Base-by-base conservation (phyloP, 2,329 filamentous ascomycete species). In the Fusarium nodosum region DNA sequence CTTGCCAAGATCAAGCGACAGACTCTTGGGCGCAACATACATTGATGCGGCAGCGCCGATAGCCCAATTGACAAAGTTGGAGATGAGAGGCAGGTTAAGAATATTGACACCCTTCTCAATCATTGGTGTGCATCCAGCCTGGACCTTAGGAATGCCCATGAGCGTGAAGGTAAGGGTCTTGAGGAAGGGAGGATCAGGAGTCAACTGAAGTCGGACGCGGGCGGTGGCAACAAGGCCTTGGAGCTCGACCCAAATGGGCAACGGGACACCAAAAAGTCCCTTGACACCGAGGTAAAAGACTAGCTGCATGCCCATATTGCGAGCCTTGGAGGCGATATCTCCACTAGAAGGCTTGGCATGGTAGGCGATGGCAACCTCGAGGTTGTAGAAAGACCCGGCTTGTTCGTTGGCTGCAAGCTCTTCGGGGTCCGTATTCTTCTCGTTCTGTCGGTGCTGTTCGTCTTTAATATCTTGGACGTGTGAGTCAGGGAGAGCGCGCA, bases 291-390 rank as follows among this genome's bases (percentile, higher is more conserved):
- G 86, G 70, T 97, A 98, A 78, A 99, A 98, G 11, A 97, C 88
- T 16, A 98, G 81, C 74, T 97, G 92, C 93, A 97, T 97, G 75
- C 97, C 94, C 93, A 97, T 97, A 77, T 97, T 98, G 71, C 91
- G 88, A 8, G 94, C 93, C 79, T 94, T 96, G 46, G 92, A 91
- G 4, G 92, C 91, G 16, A 93, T 86, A 48, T 90, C 87, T 60
- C 84, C 84, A 7, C 88, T 86, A 4, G 88, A 90, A 15, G 94
- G 94, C 77, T 91, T 89, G 12, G 95, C 93, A 75, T 97, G 94
- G 77, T 97, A 97, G 2, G 94, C 94, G 74, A 97, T 91, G 0
- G 93, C 93, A 28, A 93, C 90, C 78, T 97, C 94, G 50, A 97
- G 84, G 74, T 97, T 97, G 83, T 97, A 97, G 76, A 92, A 97